Evolutionary conservation across 805 yeast genomes (phyloP).

Genomic region (Schizosaccharomyces cryophilus): DNA sequence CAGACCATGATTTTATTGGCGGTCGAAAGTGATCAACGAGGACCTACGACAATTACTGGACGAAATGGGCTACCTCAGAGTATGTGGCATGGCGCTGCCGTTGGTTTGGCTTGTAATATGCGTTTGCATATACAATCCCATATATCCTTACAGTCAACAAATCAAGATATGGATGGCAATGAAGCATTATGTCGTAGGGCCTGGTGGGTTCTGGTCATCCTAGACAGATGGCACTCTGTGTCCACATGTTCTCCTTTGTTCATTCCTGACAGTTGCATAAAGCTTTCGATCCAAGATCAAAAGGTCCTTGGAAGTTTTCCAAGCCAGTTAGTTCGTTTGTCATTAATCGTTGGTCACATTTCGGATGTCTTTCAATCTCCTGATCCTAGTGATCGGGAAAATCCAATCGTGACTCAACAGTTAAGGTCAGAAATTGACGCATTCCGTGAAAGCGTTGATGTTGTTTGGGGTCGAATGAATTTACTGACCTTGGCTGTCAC

Average conservation of each 20-base stretch:
- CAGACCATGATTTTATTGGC: slow-evolving; percentile 15
- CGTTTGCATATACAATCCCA: slow-evolving; percentile 9
- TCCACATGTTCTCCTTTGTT: slow-evolving; percentile 9
- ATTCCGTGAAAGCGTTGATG: slow-evolving; percentile 9
- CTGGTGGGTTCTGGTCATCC: slow-evolving; percentile 10
- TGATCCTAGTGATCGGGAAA: slow-evolving; percentile 2
- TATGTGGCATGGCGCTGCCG: slow-evolving; percentile 17
- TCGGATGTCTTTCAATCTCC: slow-evolving; percentile 6
- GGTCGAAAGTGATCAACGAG: slow-evolving; percentile 12
- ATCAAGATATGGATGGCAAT: slow-evolving; percentile 8
- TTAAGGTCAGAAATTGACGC: slow-evolving; percentile 9
- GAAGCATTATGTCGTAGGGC: slow-evolving; percentile 9
- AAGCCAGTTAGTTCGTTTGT: slow-evolving; percentile 7
- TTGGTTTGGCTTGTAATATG: slow-evolving; percentile 11
- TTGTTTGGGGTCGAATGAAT: slow-evolving; percentile 8
- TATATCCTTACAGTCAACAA: slow-evolving; percentile 7
- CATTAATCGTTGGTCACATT: slow-evolving; percentile 10
- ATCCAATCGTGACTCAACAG: slow-evolving; percentile 5
- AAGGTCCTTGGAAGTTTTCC: slow-evolving; percentile 6
- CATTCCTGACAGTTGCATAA: slow-evolving; percentile 10
- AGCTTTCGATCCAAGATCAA: slow-evolving; percentile 8
- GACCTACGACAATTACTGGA: slow-evolving; percentile 4
- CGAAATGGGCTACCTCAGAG: slow-evolving; percentile 3
- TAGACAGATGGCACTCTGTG: slow-evolving; percentile 13
- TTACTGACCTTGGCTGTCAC: slow-evolving; percentile 8